Conservation (phyloP, 768 basidiomycete species). For the Krasilnikovozyma curviuscula region DNA sequence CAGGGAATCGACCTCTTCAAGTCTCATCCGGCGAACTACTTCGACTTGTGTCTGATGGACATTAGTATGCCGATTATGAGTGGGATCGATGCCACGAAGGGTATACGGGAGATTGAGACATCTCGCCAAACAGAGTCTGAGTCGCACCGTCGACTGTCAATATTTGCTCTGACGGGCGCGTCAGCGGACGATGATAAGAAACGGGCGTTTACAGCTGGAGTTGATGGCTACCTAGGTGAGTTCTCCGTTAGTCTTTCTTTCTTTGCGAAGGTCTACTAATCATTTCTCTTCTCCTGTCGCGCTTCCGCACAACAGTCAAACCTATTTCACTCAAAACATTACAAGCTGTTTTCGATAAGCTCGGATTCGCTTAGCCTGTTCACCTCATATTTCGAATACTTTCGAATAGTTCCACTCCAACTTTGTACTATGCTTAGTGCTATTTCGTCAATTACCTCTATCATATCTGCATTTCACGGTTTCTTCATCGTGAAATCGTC, state of each 20-base stretch:
- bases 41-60: conserved; percentile 46
- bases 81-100: conserved; percentile 66
- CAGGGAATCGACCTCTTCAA: conserved; percentile 62
- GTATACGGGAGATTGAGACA: conserved; percentile 59
- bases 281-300: not conserved
- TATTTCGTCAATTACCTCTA: no score
- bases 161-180: conserved; percentile 80
- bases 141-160: conserved; percentile 25
- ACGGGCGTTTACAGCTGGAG: conserved; percentile 74
- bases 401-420: no score
- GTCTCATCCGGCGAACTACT: conserved; percentile 41
- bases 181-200: conserved; percentile 84
- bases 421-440: no score
- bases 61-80: conserved; percentile 88
- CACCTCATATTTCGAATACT: no score
- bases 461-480: no score
- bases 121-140: conserved; percentile 22
- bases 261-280: not conserved
- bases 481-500: no score
- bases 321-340: conserved; percentile 86
- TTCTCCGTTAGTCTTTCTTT: not conserved
- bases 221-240: conserved; percentile 77
- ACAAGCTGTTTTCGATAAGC: conserved; percentile 51
- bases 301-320: conserved; percentile 53
- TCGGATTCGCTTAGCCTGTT: no score